Evolutionary conservation across 768 basidiomycete genomes (phyloP).

Genomic region (Mycena leptocephala): DNA sequence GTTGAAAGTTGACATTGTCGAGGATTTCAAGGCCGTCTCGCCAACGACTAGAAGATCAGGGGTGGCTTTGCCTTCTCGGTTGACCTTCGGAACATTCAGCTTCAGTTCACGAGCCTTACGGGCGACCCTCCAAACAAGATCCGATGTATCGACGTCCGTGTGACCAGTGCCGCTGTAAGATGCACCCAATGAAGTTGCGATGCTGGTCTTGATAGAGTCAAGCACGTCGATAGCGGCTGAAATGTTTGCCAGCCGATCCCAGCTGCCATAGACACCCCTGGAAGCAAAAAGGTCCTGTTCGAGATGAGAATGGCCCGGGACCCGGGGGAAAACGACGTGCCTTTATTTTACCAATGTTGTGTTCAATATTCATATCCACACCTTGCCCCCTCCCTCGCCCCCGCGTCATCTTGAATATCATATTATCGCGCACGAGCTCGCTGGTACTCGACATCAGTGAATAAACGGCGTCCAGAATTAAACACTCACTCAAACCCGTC

Average conservation of each 20-base stretch:
- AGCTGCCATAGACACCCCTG: slow-evolving; percentile 48
- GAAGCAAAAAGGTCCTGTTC: slow-evolving; percentile 44
- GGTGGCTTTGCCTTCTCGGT: not conserved
- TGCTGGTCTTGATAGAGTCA: slow-evolving; percentile 44
- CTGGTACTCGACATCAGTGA: slow-evolving; percentile 29
- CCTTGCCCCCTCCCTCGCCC: slow-evolving; percentile 50
- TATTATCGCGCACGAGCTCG: slow-evolving; percentile 54
- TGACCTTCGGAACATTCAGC: slow-evolving; percentile 12
- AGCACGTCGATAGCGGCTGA: slow-evolving; percentile 47
- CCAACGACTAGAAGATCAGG: not conserved
- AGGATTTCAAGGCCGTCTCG: slow-evolving; percentile 17
- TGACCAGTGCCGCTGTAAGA: slow-evolving; percentile 49
- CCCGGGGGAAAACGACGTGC: not conserved
- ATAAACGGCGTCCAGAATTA: not conserved
- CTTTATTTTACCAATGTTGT: slow-evolving; percentile 42
- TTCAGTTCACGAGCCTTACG: slow-evolving; percentile 36
- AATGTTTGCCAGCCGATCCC: slow-evolving; percentile 51
- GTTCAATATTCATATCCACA: slow-evolving; percentile 56
- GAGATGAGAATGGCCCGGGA: not conserved
- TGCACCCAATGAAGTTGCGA: slow-evolving; percentile 37
- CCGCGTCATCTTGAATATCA: slow-evolving; percentile 51
- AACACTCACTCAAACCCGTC: slow-evolving; percentile 48
- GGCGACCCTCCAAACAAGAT: slow-evolving; percentile 42
- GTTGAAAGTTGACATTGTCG: slow-evolving; percentile 51
- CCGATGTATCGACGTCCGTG: slow-evolving; percentile 30